phyloP scores from a whole-genome alignment of 2,329 filamentous ascomycete species.

The Cytospora paraplurivora region DNA sequence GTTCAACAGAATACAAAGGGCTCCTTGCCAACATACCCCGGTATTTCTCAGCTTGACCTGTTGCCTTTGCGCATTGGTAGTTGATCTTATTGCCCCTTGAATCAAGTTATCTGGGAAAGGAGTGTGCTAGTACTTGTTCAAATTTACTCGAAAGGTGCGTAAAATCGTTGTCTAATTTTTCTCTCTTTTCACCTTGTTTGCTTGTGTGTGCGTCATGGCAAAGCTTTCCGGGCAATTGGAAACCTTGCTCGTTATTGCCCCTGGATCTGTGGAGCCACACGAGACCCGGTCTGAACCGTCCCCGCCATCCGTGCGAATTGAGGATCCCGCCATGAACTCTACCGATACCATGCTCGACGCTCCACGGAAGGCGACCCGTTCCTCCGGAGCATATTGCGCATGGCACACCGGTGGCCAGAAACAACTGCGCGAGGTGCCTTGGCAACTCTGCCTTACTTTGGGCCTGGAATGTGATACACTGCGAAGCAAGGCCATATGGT shows the following conservation, averaged over 20 bases:
- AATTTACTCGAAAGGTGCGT: conserved; percentile 22
- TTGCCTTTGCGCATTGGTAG: conserved; percentile 17
- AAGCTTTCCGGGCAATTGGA: conserved; percentile 25
- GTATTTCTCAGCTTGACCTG: conserved; percentile 14
- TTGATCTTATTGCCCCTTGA: conserved; percentile 2
- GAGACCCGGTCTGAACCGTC: conserved; percentile 17
- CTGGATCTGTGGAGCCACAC: conserved; percentile 24
- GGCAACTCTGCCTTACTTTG: not conserved
- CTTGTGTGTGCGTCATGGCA: conserved; percentile 24
- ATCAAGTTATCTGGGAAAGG: conserved; percentile 5
- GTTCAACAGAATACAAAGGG: conserved; percentile 9
- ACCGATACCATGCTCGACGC: not conserved
- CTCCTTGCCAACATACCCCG: conserved; percentile 11
- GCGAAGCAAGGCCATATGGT: not conserved
- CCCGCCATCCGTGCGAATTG: conserved; percentile 15
- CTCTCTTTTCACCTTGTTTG: conserved; percentile 1
- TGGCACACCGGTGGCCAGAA: not conserved
- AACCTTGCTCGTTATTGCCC: conserved; percentile 20
- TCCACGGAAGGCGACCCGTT: not conserved
- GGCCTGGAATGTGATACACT: not conserved
- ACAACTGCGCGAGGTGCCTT: not conserved
- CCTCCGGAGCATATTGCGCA: not conserved
- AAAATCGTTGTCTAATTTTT: conserved; percentile 4
- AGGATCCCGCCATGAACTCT: not conserved
- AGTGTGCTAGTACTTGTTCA: conserved; percentile 15